These are phyloP conservation scores for Fusarium sp. DNA, from an alignment of 2,329 filamentous ascomycete species.

Conservation along the genomic window DNA sequence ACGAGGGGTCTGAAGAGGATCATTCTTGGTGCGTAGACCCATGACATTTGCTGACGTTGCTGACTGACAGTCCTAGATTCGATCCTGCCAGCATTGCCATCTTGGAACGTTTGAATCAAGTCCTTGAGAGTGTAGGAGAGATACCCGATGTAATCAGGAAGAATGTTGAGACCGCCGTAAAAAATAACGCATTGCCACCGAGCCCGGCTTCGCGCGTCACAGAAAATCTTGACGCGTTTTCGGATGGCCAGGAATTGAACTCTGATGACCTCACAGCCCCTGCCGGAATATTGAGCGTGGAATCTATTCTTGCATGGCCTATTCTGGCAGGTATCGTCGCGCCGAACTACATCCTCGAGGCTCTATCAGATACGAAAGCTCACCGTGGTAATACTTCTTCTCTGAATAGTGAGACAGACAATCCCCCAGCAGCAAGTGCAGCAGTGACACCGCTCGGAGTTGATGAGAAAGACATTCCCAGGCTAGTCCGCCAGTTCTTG, in stretches of 20 bases:
- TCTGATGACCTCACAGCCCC: neutral
- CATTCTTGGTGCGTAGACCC: neutral
- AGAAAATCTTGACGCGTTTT: neutral
- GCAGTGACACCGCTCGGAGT: too few relatives aligned
- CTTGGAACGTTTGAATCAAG: neutral
- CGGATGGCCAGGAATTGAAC: neutral
- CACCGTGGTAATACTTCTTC: neutral
- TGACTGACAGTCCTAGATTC: neutral
- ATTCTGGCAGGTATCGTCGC: neutral
- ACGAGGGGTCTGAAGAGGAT: neutral
- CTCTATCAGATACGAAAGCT: neutral
- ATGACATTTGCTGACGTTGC: neutral
- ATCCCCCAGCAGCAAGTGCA: too few relatives aligned
- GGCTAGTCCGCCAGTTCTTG: accelerated
- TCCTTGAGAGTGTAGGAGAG: neutral
- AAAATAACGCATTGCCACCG: neutral
- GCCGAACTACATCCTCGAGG: neutral
- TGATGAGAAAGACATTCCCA: neutral
- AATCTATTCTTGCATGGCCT: neutral
- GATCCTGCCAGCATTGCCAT: neutral
- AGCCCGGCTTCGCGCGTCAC: neutral
- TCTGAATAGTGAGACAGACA: neutral
- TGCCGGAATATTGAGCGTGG: neutral
- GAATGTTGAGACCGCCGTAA: neutral
- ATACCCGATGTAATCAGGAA: neutral